phyloP scores from a whole-genome alignment of 176 grass and related monocot species.

The Aegilops umbellulata region DNA sequence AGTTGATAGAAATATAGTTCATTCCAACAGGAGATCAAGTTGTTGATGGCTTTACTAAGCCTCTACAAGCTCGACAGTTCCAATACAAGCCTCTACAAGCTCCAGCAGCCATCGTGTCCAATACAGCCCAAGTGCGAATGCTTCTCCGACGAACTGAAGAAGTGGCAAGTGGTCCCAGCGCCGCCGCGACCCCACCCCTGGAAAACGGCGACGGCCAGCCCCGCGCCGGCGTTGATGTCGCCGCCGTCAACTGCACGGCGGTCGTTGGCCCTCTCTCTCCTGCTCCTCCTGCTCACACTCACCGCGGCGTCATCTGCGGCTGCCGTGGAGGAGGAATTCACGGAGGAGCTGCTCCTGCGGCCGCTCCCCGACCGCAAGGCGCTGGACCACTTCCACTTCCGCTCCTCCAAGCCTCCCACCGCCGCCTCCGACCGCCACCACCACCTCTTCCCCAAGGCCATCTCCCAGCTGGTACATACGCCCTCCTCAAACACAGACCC shows the following conservation, averaged over 20 bases:
- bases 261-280: slow-evolving; percentile 1
- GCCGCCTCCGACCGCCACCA: slow-evolving; percentile 47
- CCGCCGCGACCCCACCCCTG: background rate
- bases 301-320: background rate
- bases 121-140: background rate
- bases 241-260: background rate
- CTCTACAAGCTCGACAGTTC: too few species aligned
- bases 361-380: background rate
- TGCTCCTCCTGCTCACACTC: slow-evolving; percentile 3
- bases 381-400: slow-evolving; percentile 38
- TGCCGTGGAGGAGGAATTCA: slow-evolving; percentile 53
- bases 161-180: background rate
- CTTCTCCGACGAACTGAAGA: too few species aligned
- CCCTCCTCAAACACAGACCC: slow-evolving; percentile 8
- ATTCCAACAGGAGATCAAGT: too few species aligned
- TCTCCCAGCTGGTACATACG: slow-evolving; percentile 71
- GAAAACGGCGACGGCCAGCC: background rate
- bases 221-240: slow-evolving; percentile 41
- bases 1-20: too few species aligned
- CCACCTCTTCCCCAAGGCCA: slow-evolving; percentile 85
- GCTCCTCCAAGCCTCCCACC: slow-evolving; percentile 46
- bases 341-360: slow-evolving; percentile 43
- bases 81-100: too few species aligned
- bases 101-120: too few species aligned
- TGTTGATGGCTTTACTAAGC: too few species aligned